Evolutionary conservation across 2,329 filamentous ascomycete genomes (phyloP), one percentile per base, ranked within the genome.

Genomic region (Cephalotrichum gorgonifer): DNA sequence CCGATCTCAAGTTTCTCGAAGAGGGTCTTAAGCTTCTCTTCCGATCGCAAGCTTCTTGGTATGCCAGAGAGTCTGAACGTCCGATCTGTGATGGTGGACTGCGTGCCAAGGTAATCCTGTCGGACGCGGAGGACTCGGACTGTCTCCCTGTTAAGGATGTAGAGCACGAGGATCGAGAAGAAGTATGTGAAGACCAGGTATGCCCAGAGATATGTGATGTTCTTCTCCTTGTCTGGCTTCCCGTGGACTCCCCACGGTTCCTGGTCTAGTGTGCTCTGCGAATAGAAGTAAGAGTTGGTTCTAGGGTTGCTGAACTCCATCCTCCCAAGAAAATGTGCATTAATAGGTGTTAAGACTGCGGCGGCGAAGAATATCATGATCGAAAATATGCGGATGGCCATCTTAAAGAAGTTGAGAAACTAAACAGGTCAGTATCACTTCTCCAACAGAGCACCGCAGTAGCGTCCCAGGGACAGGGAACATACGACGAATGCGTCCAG

Each of bases 101-200:
- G 91, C 22, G 84, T 88, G 12, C 93, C 93, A 9, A 98, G 75
- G 61, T 96, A 98, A 51, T 89, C 82, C 64, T 98, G 93, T 23
- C 93, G 76, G 27, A 91, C 78, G 50, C 83, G 79, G 54, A 97
- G 94, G 47, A 98, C 85, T 51, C 82, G 85, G 56, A 85, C 80
- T 0, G 93, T 97, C 66, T 95, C 85, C 39, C 77, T 76, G 51
- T 91, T 81, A 58, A 97, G 81, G 56, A 91, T 78, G 62, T 90
- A 95, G 12, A 96, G 71, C 0, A 87, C 86, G 39, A 97, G 68
- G 2, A 73, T 79, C 6, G 85, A 91, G 64, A 97, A 98, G 46
- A 97, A 75, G 69, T 96, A 98, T 1, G 89, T 87, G 58, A 98
- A 98, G n/a, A 86, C 73, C 14, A 95, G 78, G 60, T 97, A 96